Conservation (phyloP, 371 early-diverging fungal species). For the Umbelopsis sp. region DNA sequence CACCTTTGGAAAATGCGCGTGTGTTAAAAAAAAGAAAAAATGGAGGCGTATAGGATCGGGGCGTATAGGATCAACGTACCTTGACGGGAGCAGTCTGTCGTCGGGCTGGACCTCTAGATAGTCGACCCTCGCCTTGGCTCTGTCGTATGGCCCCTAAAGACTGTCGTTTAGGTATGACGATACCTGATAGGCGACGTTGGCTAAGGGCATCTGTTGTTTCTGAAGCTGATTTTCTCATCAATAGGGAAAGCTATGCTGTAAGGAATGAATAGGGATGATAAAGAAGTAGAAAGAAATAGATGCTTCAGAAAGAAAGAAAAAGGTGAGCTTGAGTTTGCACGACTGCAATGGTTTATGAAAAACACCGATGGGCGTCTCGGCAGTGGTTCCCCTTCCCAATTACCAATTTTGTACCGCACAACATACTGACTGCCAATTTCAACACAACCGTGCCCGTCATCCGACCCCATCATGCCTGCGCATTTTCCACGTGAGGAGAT, state of each 20-base stretch:
- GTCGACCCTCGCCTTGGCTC: neutral
- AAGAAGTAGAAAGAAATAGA: slow-evolving; percentile 20
- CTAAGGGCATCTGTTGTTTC: slow-evolving; percentile 22
- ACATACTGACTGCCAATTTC: slow-evolving; percentile 16
- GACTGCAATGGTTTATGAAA: neutral
- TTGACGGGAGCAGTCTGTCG: slow-evolving; percentile 9
- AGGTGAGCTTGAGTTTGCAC: neutral
- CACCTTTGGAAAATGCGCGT: neutral
- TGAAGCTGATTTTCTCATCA: slow-evolving; percentile 29
- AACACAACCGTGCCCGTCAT: neutral
- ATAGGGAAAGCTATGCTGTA: slow-evolving; percentile 2
- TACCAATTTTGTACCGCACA: slow-evolving; percentile 3
- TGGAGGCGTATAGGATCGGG: neutral
- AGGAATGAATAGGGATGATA: slow-evolving; percentile 14
- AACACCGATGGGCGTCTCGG: slow-evolving; percentile 15
- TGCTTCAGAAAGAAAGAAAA: slow-evolving; percentile 14
- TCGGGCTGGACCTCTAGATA: slow-evolving; percentile 11
- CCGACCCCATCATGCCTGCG: slow-evolving; percentile 4
- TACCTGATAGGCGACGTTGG: slow-evolving; percentile 10
- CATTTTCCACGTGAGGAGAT: slow-evolving; percentile 11
- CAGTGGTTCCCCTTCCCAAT: slow-evolving; percentile 3
- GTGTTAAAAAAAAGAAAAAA: neutral
- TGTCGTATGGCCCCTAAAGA: slow-evolving; percentile 11
- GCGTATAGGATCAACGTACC: neutral
- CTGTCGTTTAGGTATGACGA: slow-evolving; percentile 11